Percentiles rank a stretch among this genome's conserved stretches.
Evolutionary conservation across 331 rosid species (phyloP).

Genomic region (Cydonia oblonga): DNA sequence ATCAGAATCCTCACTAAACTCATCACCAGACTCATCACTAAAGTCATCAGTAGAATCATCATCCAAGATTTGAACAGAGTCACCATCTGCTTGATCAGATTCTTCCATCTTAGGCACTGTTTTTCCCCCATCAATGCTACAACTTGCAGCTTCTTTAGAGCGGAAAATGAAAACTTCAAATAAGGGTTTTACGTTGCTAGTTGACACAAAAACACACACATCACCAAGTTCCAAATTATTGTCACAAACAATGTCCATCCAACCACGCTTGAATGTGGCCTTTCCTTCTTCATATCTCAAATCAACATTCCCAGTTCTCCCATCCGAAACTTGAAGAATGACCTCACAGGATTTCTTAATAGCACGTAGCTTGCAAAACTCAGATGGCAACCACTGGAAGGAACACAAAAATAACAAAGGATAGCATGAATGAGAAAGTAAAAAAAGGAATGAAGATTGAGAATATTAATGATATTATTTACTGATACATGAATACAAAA

Average conservation of each 20-base stretch:
- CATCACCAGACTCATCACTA: too few species aligned
- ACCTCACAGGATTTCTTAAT: background rate
- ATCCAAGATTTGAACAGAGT: background rate
- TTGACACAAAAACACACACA: background rate
- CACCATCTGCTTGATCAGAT: background rate
- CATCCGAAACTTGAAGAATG: background rate
- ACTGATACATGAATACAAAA: background rate
- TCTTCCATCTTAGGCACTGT: background rate
- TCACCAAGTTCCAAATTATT: background rate
- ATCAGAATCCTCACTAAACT: too few species aligned
- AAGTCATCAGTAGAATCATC: background rate
- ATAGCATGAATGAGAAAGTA: too few species aligned
- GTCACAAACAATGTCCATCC: constrained; percentile 9
- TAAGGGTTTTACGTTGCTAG: background rate
- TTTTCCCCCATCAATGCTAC: background rate
- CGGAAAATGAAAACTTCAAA: background rate
- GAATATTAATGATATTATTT: too few species aligned
- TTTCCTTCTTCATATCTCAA: background rate
- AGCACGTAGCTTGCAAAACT: background rate
- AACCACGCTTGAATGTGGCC: background rate
- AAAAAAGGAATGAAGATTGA: background rate
- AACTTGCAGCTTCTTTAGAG: background rate
- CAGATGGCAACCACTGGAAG: background rate
- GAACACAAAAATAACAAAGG: background rate
- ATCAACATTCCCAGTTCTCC: background rate